phyloP scores from a whole-genome alignment of 2,329 filamentous ascomycete genomes.

The Pyricularia grisea region DNA sequence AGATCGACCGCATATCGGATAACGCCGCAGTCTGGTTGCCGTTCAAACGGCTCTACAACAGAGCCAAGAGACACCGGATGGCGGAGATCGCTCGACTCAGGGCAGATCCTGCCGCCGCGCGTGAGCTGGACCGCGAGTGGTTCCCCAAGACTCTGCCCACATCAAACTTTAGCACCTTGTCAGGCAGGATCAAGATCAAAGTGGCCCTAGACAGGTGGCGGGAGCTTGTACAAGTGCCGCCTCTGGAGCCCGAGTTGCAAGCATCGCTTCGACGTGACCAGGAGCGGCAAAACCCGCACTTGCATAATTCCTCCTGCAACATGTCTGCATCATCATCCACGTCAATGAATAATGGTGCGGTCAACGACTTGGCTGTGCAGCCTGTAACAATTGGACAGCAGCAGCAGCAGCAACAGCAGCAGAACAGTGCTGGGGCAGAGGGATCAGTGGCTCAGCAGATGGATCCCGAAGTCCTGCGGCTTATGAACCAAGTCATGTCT shows the following conservation, averaged over 20 bases:
- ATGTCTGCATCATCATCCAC: too few species aligned
- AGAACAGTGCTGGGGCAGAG: not conserved
- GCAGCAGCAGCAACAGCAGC: not conserved
- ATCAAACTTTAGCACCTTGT: conserved; percentile 34
- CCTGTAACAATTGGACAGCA: not conserved
- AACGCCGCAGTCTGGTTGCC: conserved; percentile 43
- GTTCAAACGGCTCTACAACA: conserved; percentile 42
- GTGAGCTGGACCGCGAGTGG: conserved; percentile 39
- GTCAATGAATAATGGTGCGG: not conserved
- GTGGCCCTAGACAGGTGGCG: conserved; percentile 45
- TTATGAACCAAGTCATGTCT: conserved; percentile 27
- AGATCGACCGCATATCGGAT: conserved; percentile 33
- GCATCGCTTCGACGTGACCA: not conserved
- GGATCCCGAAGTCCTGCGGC: conserved; percentile 13
- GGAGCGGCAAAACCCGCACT: not conserved
- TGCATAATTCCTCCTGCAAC: not conserved
- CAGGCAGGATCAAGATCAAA: conserved; percentile 32
- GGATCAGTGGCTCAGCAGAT: not conserved
- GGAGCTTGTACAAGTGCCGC: conserved; percentile 28
- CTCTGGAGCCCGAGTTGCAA: conserved; percentile 8
- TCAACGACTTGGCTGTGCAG: not conserved
- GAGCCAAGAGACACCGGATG: conserved; percentile 41
- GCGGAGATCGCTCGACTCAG: conserved; percentile 39
- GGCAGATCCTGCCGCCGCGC: conserved; percentile 36
- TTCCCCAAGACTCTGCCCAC: conserved; percentile 30